Evolutionary conservation across 2,329 filamentous ascomycete species (phyloP).

Genomic region (Aureobasidium sp.): DNA sequence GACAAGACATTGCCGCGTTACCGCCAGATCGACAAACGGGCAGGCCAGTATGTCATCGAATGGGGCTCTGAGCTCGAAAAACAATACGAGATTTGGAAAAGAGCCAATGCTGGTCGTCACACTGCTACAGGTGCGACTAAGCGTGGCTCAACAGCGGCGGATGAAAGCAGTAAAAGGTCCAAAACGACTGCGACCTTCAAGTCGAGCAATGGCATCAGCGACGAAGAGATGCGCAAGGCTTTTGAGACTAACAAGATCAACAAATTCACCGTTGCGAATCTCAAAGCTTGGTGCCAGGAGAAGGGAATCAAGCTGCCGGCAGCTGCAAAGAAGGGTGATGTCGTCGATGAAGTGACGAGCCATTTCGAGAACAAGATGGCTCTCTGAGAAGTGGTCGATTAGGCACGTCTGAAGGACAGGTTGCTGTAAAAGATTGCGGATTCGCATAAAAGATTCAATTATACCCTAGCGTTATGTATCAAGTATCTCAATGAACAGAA

Average conservation of each 20-base stretch:
- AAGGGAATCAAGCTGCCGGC: constrained; percentile 20
- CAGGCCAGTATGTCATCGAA: constrained; percentile 66
- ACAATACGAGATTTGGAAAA: constrained; percentile 40
- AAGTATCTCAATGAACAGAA: not conserved
- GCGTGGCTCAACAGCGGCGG: constrained; percentile 25
- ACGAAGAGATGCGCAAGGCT: constrained; percentile 35
- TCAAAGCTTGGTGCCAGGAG: constrained; percentile 24
- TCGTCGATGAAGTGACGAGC: constrained; percentile 26
- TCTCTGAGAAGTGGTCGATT: not conserved
- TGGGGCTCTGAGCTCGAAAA: constrained; percentile 64
- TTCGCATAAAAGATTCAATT: not conserved
- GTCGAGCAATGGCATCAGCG: constrained; percentile 28
- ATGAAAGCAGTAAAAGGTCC: constrained; percentile 35
- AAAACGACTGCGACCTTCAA: constrained; percentile 29
- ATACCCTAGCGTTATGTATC: not conserved
- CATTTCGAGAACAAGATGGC: constrained; percentile 30
- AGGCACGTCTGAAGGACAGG: not conserved
- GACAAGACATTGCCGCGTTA: constrained; percentile 81
- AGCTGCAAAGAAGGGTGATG: constrained; percentile 25
- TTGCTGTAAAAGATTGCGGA: not conserved
- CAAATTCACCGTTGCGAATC: constrained; percentile 29
- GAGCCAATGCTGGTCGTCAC: constrained; percentile 25
- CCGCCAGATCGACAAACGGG: constrained; percentile 81
- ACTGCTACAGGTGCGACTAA: constrained; percentile 39
- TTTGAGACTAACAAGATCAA: constrained; percentile 36